These are phyloP conservation scores for Epichloe hybrida DNA, from an alignment of 2,329 filamentous ascomycete genomes.

Conservation along the genomic window DNA sequence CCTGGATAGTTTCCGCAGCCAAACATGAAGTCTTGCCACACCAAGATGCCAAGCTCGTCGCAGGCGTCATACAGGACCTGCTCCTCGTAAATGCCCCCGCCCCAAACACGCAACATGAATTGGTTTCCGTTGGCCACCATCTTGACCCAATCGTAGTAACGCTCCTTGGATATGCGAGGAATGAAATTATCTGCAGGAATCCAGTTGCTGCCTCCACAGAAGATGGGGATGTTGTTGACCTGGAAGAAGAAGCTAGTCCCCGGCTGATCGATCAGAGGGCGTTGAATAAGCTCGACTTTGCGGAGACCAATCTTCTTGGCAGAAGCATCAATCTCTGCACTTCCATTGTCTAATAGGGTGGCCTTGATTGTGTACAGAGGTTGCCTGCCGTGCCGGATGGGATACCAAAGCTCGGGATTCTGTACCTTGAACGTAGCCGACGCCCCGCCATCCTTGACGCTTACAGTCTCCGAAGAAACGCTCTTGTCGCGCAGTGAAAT, in stretches of 20 bases:
- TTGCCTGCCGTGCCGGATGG: conserved; percentile 62
- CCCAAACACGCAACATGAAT: conserved; percentile 73
- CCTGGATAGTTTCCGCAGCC: conserved; percentile 68
- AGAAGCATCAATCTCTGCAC: conserved; percentile 35
- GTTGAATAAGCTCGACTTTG: conserved; percentile 47
- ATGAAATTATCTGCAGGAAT: conserved; percentile 74
- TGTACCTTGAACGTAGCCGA: conserved; percentile 39
- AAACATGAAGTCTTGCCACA: conserved; percentile 88
- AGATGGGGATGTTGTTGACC: conserved; percentile 63
- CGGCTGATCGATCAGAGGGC: conserved; percentile 42
- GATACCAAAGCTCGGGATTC: conserved; percentile 64
- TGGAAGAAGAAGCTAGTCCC: conserved; percentile 70
- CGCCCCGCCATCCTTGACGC: conserved; percentile 25
- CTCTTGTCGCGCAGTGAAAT: conserved; percentile 34
- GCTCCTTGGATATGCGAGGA: conserved; percentile 50
- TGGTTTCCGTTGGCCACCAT: conserved; percentile 66
- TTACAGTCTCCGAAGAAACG: conserved; percentile 40
- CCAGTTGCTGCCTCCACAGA: conserved; percentile 76
- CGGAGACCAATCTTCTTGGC: conserved; percentile 57
- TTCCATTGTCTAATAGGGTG: conserved; percentile 32
- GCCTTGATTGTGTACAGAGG: conserved; percentile 58
- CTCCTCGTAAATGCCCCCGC: conserved; percentile 63
- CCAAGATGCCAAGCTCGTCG: conserved; percentile 63
- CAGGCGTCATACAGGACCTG: conserved; percentile 62
- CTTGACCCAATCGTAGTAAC: conserved; percentile 62